Evolutionary conservation across 2,329 filamentous ascomycete species (phyloP).

Genomic region (Talaromyces pinophilus): DNA sequence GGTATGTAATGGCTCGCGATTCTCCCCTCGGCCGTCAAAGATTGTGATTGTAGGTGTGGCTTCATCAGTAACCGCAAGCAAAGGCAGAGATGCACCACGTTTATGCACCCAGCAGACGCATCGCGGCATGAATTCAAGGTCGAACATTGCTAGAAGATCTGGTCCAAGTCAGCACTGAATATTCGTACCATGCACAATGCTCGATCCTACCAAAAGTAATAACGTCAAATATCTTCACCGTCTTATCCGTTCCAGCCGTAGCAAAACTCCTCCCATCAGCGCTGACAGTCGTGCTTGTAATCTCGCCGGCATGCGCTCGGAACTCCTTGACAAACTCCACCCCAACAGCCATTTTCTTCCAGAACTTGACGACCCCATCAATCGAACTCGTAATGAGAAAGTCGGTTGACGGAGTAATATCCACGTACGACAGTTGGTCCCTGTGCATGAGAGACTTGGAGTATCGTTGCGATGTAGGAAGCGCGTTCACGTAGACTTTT

Average conservation of each 20-base stretch:
- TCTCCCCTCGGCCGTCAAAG: constrained; percentile 88
- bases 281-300: constrained; percentile 80
- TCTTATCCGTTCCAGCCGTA: constrained; percentile 66
- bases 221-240: constrained; percentile 60
- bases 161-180: constrained; percentile 27
- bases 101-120: constrained; percentile 90
- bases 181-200: neutral
- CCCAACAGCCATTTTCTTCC: constrained; percentile 89
- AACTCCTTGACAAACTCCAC: constrained; percentile 99
- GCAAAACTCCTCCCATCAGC: constrained; percentile 91
- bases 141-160: constrained; percentile 79
- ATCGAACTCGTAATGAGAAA: constrained; percentile 92
- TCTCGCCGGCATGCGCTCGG: constrained; percentile 82
- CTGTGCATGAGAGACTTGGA: constrained; percentile 98
- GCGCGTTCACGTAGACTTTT: constrained; percentile 87
- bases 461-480: constrained; percentile 79
- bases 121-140: constrained; percentile 72
- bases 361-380: constrained; percentile 98
- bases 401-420: constrained; percentile 85
- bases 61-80: constrained; percentile 80
- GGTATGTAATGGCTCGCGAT: constrained; percentile 71
- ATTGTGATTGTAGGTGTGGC: constrained; percentile 72
- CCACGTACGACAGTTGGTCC: constrained; percentile 85
- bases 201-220: constrained; percentile 67
- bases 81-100: constrained; percentile 80